These are phyloP conservation scores for Cladosporium colombiae DNA, from an alignment of 2,329 filamentous ascomycete species.

Conservation along the genomic window DNA sequence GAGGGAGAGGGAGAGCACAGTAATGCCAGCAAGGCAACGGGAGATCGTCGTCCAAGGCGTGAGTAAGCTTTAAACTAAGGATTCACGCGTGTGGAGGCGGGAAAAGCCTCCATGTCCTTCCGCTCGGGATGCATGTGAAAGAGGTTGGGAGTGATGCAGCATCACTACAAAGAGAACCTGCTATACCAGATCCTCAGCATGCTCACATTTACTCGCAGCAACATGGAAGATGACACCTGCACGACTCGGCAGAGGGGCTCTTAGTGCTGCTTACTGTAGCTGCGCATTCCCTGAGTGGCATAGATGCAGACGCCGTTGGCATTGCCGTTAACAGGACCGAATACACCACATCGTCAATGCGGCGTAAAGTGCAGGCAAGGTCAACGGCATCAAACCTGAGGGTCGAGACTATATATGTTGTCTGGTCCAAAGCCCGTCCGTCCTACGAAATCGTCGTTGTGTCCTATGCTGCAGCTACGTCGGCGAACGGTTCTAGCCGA, in stretches of 20 bases:
- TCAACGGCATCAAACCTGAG: too few species aligned
- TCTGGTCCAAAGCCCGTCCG: too few species aligned
- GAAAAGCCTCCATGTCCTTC: not conserved
- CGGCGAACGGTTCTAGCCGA: too few species aligned
- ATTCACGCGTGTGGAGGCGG: slow-evolving; percentile 1
- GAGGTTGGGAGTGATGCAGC: not conserved
- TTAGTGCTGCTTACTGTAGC: too few species aligned
- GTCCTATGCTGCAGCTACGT: too few species aligned
- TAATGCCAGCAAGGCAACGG: not conserved
- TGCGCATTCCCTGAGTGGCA: too few species aligned
- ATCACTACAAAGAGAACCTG: not conserved
- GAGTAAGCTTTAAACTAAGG: not conserved
- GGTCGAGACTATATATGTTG: too few species aligned
- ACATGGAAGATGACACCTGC: not conserved
- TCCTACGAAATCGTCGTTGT: too few species aligned
- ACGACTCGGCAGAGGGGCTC: not conserved
- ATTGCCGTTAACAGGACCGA: too few species aligned
- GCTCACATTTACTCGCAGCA: not conserved
- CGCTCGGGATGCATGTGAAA: not conserved
- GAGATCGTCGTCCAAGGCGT: not conserved
- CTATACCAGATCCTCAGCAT: not conserved
- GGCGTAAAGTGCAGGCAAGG: too few species aligned
- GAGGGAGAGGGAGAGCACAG: not conserved
- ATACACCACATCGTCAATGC: too few species aligned
- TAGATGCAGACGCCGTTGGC: not conserved